Evolutionary conservation across 2,329 filamentous ascomycete species (phyloP).

Genomic region (Fusarium circinatum): DNA sequence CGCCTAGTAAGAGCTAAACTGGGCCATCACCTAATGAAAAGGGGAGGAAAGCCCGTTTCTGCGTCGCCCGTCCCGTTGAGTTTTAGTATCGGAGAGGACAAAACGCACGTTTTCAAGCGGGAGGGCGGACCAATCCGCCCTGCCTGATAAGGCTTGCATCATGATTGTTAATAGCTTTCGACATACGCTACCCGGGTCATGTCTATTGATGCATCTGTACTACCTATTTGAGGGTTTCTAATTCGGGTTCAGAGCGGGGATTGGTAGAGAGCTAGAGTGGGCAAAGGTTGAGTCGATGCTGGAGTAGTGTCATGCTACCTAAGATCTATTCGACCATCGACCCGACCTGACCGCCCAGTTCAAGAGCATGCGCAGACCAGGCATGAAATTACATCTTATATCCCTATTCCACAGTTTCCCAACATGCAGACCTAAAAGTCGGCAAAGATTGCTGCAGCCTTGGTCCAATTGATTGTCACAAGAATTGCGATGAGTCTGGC

Average conservation of each 20-base stretch:
- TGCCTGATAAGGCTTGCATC: conserved; percentile 17
- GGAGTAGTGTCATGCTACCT: neutral
- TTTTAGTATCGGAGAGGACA: conserved; percentile 12
- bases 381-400: conserved; percentile 7
- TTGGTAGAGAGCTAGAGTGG: conserved; percentile 8
- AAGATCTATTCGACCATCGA: neutral
- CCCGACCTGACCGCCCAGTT: neutral
- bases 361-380: conserved; percentile 3
- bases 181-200: conserved; percentile 26
- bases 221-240: conserved; percentile 27
- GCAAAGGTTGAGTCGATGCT: neutral
- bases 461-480: conserved; percentile 7
- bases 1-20: conserved; percentile 8
- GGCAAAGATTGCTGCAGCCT: conserved; percentile 18
- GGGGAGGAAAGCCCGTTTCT: conserved; percentile 1
- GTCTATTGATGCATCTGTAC: conserved; percentile 33
- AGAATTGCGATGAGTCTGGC: conserved; percentile 15
- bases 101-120: conserved; percentile 20
- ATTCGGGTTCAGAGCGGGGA: neutral
- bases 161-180: conserved; percentile 34
- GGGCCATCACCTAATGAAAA: neutral
- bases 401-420: conserved; percentile 15
- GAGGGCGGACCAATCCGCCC: conserved; percentile 20
- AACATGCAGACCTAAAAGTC: neutral
- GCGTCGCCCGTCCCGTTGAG: neutral